Evolutionary conservation across 1,284 basidiomycete genomes (phyloP), one percentile per base, ranked within the genome.

Genomic region (Puccinia triticina): DNA sequence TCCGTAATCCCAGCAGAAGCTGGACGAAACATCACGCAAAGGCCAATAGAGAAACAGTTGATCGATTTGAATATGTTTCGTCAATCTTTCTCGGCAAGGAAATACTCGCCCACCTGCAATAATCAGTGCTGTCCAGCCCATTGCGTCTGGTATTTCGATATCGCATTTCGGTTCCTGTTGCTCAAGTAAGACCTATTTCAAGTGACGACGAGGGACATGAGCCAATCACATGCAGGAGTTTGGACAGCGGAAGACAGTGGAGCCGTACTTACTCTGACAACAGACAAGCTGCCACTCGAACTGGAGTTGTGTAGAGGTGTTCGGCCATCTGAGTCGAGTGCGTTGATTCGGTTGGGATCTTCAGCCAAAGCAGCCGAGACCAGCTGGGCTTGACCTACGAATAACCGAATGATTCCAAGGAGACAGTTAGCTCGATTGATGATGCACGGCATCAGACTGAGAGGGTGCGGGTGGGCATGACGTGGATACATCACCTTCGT

Each of bases 51-150:
- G 11, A 85, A 86, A 1, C 43, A 11, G 32, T 1, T 14, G 32
- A 73, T 43, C 8, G 21, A 34, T 12, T 29, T 32, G 59, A 29
- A 16, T 29, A 3, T 61, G 23, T 7, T 59, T 10, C 29, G 8
- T 2, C 84, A 57, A 32, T 10, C 8, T 37, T 43, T 34, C 23
- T 12, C n/a, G 59, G 32, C 29, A 61, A 32, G 11, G 26, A 69
- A 69, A 46, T 46, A 77, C 23, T 7, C 3, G 12, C 46, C 29
- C 48, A 94, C 95, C 91, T 83, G 95, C 93, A 84, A 94, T 92
- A 86, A 96, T 94, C 40, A 98, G 89, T 18, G 95, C 89, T 29
- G 94, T 93, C 93, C 94, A 96, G 40, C 94, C 92, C 84, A 90
- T 90, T 73, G 87, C 89, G 87, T 97, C 95, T 57, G 88, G 87